Percentiles rank a stretch among this genome's conserved stretches.
Conservation (phyloP, 257 asterid genomes). For the Prunella vulgaris region DNA sequence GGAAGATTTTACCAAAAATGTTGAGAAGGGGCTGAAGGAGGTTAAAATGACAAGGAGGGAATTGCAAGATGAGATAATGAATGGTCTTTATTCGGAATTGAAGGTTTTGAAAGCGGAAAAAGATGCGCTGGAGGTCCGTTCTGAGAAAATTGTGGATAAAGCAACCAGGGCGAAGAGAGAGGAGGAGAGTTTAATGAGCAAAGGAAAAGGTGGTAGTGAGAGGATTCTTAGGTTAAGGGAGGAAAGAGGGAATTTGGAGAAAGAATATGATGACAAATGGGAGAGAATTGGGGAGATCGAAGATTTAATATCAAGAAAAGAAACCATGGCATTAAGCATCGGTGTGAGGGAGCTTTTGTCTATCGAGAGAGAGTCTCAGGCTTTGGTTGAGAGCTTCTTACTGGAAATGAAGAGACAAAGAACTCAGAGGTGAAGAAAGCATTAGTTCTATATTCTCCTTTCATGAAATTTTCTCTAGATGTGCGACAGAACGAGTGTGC, state of each 20-base stretch:
- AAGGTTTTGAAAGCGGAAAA: slow-evolving; percentile 42
- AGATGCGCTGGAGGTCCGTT: slow-evolving; percentile 33
- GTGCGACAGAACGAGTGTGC: not conserved
- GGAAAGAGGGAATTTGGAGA: slow-evolving; percentile 40
- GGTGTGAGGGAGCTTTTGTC: slow-evolving; percentile 84
- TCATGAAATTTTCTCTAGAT: not conserved
- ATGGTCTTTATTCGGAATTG: slow-evolving; percentile 51
- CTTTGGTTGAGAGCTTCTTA: slow-evolving; percentile 49
- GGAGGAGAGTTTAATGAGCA: slow-evolving; percentile 38
- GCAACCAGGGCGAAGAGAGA: slow-evolving; percentile 37
- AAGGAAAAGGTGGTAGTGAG: slow-evolving; percentile 34
- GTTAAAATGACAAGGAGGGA: slow-evolving; percentile 44
- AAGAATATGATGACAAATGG: slow-evolving; percentile 43
- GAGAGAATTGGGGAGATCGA: slow-evolving; percentile 76
- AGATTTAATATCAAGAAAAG: slow-evolving; percentile 55
- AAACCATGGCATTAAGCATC: slow-evolving; percentile 64
- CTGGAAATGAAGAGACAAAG: slow-evolving; percentile 39
- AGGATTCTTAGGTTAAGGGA: slow-evolving; percentile 47
- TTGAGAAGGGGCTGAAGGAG: slow-evolving; percentile 51
- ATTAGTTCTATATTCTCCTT: not conserved
- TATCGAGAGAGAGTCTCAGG: slow-evolving; percentile 80
- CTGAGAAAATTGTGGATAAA: slow-evolving; percentile 33
- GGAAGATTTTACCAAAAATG: slow-evolving; percentile 21
- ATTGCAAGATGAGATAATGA: slow-evolving; percentile 66
- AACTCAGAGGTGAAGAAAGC: slow-evolving; percentile 40